Conservation (phyloP, 1,284 basidiomycete species). For the Ceratobasidium sp. region DNA sequence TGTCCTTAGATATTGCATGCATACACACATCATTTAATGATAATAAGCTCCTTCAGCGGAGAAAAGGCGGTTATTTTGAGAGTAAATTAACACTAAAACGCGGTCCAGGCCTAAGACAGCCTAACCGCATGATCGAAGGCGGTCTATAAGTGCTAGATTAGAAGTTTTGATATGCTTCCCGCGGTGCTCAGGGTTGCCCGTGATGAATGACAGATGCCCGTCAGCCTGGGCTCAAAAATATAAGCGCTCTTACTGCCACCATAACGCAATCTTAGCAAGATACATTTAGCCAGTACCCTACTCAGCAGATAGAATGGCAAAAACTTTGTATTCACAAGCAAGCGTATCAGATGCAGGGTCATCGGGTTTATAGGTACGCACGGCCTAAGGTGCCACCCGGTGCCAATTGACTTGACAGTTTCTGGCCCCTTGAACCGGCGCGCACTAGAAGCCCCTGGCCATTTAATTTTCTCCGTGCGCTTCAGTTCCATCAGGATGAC, state of each 20-base stretch:
- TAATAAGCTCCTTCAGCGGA: too few species aligned
- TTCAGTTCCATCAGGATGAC: conserved; percentile 1
- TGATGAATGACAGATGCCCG: too few species aligned
- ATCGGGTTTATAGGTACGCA: neutral
- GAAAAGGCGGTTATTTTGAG: too few species aligned
- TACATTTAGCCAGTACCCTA: too few species aligned
- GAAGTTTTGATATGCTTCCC: conserved; percentile 5
- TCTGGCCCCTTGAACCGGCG: conserved; percentile 5
- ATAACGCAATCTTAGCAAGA: neutral
- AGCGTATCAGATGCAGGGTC: neutral
- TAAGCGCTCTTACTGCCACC: too few species aligned
- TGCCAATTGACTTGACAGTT: neutral
- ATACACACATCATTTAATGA: too few species aligned
- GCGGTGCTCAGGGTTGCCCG: conserved; percentile 25
- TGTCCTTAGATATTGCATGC: too few species aligned
- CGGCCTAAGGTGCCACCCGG: neutral
- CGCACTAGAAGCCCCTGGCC: conserved; percentile 12
- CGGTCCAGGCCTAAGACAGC: neutral
- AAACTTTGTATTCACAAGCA: neutral
- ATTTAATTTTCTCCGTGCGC: conserved; percentile 29
- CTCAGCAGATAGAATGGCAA: neutral
- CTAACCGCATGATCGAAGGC: conserved; percentile 8
- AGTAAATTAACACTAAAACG: neutral
- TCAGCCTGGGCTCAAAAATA: neutral
- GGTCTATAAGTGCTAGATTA: conserved; percentile 1